Base-by-base conservation (phyloP, 2,329 filamentous ascomycete genomes). In the Aspergillus japonicus region DNA sequence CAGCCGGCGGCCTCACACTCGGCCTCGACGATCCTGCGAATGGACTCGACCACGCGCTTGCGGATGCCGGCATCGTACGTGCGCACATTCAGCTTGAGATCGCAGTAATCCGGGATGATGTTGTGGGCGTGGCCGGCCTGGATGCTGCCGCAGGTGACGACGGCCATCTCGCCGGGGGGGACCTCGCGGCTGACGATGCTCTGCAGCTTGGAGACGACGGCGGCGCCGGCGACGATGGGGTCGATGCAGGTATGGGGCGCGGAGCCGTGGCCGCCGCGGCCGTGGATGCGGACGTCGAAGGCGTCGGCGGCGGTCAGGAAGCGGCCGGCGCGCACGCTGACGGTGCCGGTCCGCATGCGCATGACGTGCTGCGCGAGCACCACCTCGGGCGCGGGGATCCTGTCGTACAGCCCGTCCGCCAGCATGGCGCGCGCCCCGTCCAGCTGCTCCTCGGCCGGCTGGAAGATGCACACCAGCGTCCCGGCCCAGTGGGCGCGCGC, bases 371-470 rank as follows among this genome's bases (percentile, higher is more conserved):
- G 83, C 0, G 83, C 85, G 2, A 88, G 73, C 21, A 81, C 78
- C 21, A 85, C 73, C 65, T 87, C 84, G 0, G 85, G 85, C 3
- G 81, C 68, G 0, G 84, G 84, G 7, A 86, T 67, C 71, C 78
- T 64, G 64, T 70, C 69, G 78, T 74, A 87, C 48, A 87, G 73
- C 0, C 85, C 84, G 65, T 85, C 84, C 47, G 84, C 81, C 3
- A 88, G 77, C 85, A 87, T 87, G 44, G 83, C 72, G 71, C 81
- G 78, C 0, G 87, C 87, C 0, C 87, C 87, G 1, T 76, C 78
- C 0, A 81, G 81, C 2, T 80, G 75, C 71, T 89, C 87, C 70
- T 89, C 87, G 0, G 82, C 82, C 0, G 87, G 87, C 66, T 90
- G 87, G 68, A 89, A 89, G 1, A 85, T 69, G 4, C 85, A 66